phyloP scores from a whole-genome alignment of 2,329 filamentous ascomycete genomes.

The Pseudogymnoascus sp. region DNA sequence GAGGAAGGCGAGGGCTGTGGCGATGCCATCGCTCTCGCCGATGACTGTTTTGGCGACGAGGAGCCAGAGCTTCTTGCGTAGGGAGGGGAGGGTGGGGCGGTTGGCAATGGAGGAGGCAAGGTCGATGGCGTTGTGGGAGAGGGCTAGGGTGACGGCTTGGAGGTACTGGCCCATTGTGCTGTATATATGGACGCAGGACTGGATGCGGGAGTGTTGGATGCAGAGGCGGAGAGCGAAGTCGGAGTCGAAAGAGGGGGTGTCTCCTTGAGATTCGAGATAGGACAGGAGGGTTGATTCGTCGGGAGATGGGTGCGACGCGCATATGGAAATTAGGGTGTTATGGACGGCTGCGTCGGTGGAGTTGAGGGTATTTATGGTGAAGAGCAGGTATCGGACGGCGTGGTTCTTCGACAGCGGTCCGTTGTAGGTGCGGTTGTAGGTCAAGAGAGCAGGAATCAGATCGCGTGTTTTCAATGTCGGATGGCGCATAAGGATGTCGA shows the following conservation, averaged over 20 bases:
- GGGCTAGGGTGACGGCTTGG: constrained; percentile 83
- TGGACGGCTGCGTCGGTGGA: constrained; percentile 81
- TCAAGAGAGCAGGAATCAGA: constrained; percentile 85
- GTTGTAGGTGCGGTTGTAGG: constrained; percentile 75
- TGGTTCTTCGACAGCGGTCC: constrained; percentile 71
- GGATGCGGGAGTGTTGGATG: constrained; percentile 86
- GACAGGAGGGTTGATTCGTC: constrained; percentile 79
- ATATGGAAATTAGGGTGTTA: constrained; percentile 94
- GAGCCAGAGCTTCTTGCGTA: constrained; percentile 93
- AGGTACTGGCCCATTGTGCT: constrained; percentile 92
- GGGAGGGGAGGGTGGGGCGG: constrained; percentile 64
- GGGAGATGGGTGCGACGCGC: constrained; percentile 73
- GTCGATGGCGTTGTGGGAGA: constrained; percentile 83
- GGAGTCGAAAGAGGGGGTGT: constrained; percentile 80
- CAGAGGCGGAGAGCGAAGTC: constrained; percentile 94
- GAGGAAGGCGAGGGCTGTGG: constrained; percentile 85
- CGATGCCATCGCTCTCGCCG: constrained; percentile 76
- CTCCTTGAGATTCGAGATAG: constrained; percentile 85
- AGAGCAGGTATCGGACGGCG: constrained; percentile 86
- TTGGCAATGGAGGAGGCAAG: constrained; percentile 86
- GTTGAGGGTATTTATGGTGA: constrained; percentile 79
- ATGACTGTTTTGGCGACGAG: constrained; percentile 94
- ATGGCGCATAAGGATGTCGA: constrained; percentile 95
- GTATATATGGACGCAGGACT: constrained; percentile 95
- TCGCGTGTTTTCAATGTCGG: constrained; percentile 74